These are phyloP conservation scores for Arthroderma sp. DNA, from an alignment of 2,329 filamentous ascomycete genomes.

Conservation along the genomic window DNA sequence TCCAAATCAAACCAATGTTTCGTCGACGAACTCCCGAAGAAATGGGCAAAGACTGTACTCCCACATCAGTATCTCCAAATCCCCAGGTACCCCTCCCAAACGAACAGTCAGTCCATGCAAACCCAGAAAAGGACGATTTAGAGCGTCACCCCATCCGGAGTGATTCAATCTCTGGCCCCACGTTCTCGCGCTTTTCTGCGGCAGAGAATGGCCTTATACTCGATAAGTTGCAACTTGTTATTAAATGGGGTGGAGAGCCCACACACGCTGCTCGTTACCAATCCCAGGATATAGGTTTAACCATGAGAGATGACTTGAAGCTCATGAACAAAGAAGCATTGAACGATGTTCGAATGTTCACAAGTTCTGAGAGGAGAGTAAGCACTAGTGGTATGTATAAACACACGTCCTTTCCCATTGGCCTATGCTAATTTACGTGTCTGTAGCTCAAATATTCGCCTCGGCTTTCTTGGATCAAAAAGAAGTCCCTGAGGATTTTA, in stretches of 20 bases:
- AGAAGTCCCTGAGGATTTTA: slow-evolving; percentile 72
- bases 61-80: slow-evolving; percentile 9
- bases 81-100: slow-evolving; percentile 8
- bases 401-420: background rate
- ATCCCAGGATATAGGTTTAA: slow-evolving; percentile 84
- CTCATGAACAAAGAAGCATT: slow-evolving; percentile 85
- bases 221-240: slow-evolving; percentile 92
- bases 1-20: slow-evolving; percentile 99
- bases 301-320: slow-evolving; percentile 88
- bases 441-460: slow-evolving; percentile 76
- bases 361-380: slow-evolving; percentile 86
- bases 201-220: slow-evolving; percentile 85
- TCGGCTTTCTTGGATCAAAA: slow-evolving; percentile 78
- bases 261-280: slow-evolving; percentile 96
- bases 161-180: slow-evolving; percentile 79
- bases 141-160: slow-evolving; percentile 45
- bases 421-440: slow-evolving; percentile 8
- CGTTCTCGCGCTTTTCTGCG: slow-evolving; percentile 85
- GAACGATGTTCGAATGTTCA: slow-evolving; percentile 87
- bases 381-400: slow-evolving; percentile 56
- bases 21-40: slow-evolving; percentile 67
- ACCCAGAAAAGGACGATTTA: slow-evolving; percentile 17
- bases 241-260: slow-evolving; percentile 98
- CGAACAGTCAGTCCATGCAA: slow-evolving; percentile 11
- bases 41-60: slow-evolving; percentile 19